Conservation (phyloP, 768 basidiomycete genomes). For the Hebeloma cylindrosporum region DNA sequence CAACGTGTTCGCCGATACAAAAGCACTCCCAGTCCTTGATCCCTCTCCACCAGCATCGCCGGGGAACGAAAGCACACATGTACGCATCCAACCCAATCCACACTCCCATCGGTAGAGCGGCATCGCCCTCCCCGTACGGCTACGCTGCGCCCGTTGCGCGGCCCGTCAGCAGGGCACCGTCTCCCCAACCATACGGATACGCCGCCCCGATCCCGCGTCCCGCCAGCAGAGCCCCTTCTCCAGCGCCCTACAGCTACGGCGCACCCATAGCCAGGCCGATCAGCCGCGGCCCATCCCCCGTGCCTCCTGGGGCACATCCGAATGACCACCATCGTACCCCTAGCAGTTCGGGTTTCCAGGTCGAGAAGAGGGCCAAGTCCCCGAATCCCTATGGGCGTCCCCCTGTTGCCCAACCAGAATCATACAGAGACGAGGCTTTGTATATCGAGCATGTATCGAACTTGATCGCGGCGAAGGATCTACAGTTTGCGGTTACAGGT, state of each 20-base stretch:
- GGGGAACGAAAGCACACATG: no score
- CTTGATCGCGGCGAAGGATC: conserved; percentile 57
- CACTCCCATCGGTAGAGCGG: conserved; percentile 19
- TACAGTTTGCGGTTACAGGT: conserved; percentile 65
- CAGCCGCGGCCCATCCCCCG: conserved; percentile 27
- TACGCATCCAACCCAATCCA: no score
- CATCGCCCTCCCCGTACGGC: conserved; percentile 15
- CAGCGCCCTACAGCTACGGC: conserved; percentile 9
- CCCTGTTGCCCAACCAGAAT: conserved; percentile 28
- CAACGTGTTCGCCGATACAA: no score
- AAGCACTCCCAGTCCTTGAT: no score
- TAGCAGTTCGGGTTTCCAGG: conserved; percentile 59
- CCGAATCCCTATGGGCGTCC: conserved; percentile 34
- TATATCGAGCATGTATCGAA: conserved; percentile 55
- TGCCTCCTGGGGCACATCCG: conserved; percentile 15
- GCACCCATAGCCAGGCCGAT: conserved; percentile 20
- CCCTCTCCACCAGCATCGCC: no score
- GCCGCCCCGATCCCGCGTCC: conserved; percentile 16
- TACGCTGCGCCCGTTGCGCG: conserved; percentile 13
- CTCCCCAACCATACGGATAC: conserved; percentile 17
- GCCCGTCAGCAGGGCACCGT: conserved; percentile 21
- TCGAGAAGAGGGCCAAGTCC: conserved; percentile 52
- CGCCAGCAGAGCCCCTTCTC: conserved; percentile 23
- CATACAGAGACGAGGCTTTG: conserved; percentile 50
- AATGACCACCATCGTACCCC: conserved; percentile 36